phyloP scores from a whole-genome alignment of 257 asterid species.

The Salvia miltiorrhiza region DNA sequence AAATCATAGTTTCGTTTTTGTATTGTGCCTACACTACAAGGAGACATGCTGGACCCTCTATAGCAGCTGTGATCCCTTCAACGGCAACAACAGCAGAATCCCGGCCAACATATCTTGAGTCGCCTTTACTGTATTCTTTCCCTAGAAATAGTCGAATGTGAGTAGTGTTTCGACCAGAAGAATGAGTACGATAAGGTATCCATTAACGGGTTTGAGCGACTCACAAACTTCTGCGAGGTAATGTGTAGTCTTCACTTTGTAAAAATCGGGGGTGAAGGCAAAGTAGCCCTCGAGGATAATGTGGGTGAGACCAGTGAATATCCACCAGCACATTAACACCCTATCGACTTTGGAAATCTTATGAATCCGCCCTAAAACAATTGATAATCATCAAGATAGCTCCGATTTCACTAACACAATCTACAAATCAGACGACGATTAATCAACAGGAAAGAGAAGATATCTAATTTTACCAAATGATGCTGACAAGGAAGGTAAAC shows the following conservation, averaged over 20 bases:
- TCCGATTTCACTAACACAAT: not conserved
- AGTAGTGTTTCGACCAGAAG: not conserved
- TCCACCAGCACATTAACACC: slow-evolving; percentile 94
- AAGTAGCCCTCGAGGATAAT: slow-evolving; percentile 82
- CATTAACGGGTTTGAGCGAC: slow-evolving; percentile 18
- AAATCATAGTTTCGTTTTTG: not conserved
- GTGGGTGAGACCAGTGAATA: slow-evolving; percentile 90
- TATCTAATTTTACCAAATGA: too few species aligned
- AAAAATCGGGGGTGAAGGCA: slow-evolving; percentile 76
- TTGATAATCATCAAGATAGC: not conserved
- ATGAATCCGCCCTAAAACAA: slow-evolving; percentile 41
- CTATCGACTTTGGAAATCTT: slow-evolving; percentile 70
- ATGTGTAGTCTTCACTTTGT: slow-evolving; percentile 54
- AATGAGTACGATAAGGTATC: not conserved
- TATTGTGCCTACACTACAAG: slow-evolving; percentile 58
- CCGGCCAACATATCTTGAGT: slow-evolving; percentile 81
- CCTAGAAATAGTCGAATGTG: slow-evolving; percentile 44
- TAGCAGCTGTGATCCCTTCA: slow-evolving; percentile 76
- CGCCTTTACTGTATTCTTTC: slow-evolving; percentile 98
- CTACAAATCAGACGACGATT: not conserved
- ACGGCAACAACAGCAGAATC: slow-evolving; percentile 66
- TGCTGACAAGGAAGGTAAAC: not conserved
- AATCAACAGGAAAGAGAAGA: not conserved
- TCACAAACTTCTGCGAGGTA: slow-evolving; percentile 95
- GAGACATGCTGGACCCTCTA: slow-evolving; percentile 86